Evolutionary conservation across 2,329 filamentous ascomycete species (phyloP).

Genomic region (Aureobasidium pullulans): DNA sequence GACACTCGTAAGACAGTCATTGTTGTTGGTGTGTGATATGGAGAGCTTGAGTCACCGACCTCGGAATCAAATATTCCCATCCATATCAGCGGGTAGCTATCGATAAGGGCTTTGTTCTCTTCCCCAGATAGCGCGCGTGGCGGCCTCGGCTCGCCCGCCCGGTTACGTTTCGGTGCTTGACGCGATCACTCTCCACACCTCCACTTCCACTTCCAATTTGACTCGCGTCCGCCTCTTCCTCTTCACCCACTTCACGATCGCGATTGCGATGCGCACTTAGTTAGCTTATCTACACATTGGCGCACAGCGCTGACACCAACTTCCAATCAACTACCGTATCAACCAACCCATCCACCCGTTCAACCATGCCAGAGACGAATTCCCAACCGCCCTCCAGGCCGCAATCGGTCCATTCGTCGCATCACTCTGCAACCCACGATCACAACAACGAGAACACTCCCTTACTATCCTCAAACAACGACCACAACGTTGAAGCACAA

Average conservation of each 20-base stretch:
- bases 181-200: not conserved
- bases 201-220: not conserved
- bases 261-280: not conserved
- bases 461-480: constrained; percentile 25
- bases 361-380: not conserved
- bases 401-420: constrained; percentile 25
- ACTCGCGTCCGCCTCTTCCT: not conserved
- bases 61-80: not conserved
- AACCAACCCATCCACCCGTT: not conserved
- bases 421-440: constrained; percentile 26
- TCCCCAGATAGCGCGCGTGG: not conserved
- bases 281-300: not conserved
- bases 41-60: constrained; percentile 3
- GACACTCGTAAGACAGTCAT: constrained; percentile 6
- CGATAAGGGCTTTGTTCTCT: not conserved
- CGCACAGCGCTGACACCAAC: not conserved
- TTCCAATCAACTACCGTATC: not conserved
- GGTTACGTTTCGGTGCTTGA: not conserved
- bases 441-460: constrained; percentile 34
- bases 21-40: not conserved
- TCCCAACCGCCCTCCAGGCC: constrained; percentile 27
- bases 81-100: not conserved
- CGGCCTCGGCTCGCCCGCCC: constrained; percentile 2
- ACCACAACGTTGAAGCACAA: constrained; percentile 14
- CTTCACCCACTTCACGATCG: not conserved